These are phyloP conservation scores for Ogataea nakhonphanomensis DNA, from an alignment of 805 yeast species.

Conservation along the genomic window DNA sequence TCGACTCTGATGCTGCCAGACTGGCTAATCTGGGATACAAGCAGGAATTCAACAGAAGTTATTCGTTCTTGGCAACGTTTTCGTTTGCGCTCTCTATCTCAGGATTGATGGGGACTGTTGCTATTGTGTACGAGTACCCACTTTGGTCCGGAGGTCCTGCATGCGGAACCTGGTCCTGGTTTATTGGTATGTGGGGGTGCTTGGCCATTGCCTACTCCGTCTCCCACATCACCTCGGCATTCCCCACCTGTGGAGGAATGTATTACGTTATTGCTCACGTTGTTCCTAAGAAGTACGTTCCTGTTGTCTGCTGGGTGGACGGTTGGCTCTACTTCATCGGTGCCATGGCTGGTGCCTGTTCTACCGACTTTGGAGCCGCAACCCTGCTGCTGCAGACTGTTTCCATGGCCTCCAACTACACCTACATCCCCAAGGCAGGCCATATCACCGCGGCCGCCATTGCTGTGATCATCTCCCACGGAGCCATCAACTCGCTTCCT, in stretches of 20 bases:
- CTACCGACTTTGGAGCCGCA: constrained; percentile 52
- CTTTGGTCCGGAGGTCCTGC: constrained; percentile 57
- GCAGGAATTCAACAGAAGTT: constrained; percentile 57
- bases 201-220: constrained; percentile 51
- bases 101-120: constrained; percentile 61
- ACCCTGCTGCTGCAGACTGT: constrained; percentile 44
- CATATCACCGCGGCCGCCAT: constrained; percentile 50
- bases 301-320: constrained; percentile 51
- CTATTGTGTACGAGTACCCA: constrained; percentile 50
- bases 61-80: constrained; percentile 57
- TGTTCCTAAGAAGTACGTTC: constrained; percentile 47
- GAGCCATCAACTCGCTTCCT: constrained; percentile 47
- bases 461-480: constrained; percentile 48
- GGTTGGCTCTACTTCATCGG: constrained; percentile 50
- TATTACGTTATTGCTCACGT: constrained; percentile 46
- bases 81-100: constrained; percentile 65
- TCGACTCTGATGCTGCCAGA: constrained; percentile 33
- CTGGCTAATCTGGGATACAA: constrained; percentile 52
- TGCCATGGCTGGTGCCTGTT: constrained; percentile 49
- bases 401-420: constrained; percentile 35
- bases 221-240: constrained; percentile 47
- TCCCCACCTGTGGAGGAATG: constrained; percentile 55
- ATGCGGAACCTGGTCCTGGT: constrained; percentile 64
- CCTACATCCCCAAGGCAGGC: constrained; percentile 40
- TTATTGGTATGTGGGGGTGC: constrained; percentile 51